Conservation (phyloP, 106 monocot genomes). For the Narthecium ossifragum region DNA sequence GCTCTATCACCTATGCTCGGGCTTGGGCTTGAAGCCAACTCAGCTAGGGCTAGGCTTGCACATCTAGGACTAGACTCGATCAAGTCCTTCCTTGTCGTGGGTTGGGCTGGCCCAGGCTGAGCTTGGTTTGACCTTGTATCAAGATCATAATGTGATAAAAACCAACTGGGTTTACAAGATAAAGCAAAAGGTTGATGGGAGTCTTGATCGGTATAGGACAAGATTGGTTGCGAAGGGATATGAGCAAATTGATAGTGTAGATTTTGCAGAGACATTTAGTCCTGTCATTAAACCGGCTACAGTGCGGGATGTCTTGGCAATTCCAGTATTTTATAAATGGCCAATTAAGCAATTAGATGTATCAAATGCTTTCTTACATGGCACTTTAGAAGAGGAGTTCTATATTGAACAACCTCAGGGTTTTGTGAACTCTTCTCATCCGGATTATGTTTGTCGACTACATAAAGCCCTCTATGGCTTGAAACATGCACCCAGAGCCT, state of each 20-base stretch:
- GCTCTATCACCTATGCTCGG: no score
- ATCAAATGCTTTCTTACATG: neutral
- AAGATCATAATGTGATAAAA: neutral
- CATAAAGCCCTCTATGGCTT: conserved; percentile 1
- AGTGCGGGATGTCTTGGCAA: neutral
- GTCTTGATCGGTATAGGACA: neutral
- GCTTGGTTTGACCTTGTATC: no score
- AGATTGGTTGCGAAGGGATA: conserved; percentile 3
- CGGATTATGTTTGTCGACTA: neutral
- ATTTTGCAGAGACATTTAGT: neutral
- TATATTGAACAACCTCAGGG: neutral
- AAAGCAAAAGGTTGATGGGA: neutral
- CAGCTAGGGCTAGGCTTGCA: no score
- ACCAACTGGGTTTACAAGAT: neutral
- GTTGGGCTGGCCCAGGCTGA: no score
- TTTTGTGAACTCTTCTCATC: neutral
- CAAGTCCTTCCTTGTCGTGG: no score
- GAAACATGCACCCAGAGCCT: neutral
- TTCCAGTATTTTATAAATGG: neutral
- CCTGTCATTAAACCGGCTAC: neutral
- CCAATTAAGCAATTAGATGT: neutral
- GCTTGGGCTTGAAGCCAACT: no score
- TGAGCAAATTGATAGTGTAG: neutral
- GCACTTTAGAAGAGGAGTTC: conserved; percentile 1
- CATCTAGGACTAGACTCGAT: no score